phyloP scores from a whole-genome alignment of 108 stramenopile species.

The Conticribra guillardii region DNA sequence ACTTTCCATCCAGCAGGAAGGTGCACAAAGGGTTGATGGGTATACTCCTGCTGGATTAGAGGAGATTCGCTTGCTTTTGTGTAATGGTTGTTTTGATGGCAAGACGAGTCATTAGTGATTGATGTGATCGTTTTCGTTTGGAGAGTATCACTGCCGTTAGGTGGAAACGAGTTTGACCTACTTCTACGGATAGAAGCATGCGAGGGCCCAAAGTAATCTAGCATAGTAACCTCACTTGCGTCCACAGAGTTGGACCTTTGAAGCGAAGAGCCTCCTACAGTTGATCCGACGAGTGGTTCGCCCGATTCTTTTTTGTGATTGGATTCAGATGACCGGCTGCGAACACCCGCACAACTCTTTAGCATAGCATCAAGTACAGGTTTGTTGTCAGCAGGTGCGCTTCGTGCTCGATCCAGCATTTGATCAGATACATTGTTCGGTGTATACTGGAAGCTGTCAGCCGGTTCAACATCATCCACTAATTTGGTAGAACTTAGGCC shows the following conservation, averaged over 20 bases:
- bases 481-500: background rate
- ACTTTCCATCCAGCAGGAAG: slow-evolving; percentile 85
- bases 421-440: slow-evolving; percentile 4
- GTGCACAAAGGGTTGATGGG: slow-evolving; percentile 7
- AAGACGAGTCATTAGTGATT: background rate
- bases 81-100: too few relatives aligned
- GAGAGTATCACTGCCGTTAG: background rate
- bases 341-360: slow-evolving; percentile 27
- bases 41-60: slow-evolving; percentile 5
- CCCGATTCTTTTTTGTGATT: slow-evolving; percentile 10
- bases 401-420: slow-evolving; percentile 16
- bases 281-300: slow-evolving; percentile 32
- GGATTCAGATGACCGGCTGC: background rate
- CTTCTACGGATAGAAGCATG: background rate
- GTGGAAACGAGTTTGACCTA: background rate
- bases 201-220: slow-evolving; percentile 1
- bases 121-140: background rate
- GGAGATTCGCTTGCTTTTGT: too few relatives aligned
- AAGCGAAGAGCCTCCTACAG: slow-evolving; percentile 35
- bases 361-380: slow-evolving; percentile 44
- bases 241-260: slow-evolving; percentile 38
- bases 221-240: slow-evolving; percentile 41
- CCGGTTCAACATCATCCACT: too few relatives aligned
- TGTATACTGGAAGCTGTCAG: background rate
- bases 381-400: slow-evolving; percentile 17